Conservation (phyloP, 441 rosid species). For the Euphorbia corollata region DNA sequence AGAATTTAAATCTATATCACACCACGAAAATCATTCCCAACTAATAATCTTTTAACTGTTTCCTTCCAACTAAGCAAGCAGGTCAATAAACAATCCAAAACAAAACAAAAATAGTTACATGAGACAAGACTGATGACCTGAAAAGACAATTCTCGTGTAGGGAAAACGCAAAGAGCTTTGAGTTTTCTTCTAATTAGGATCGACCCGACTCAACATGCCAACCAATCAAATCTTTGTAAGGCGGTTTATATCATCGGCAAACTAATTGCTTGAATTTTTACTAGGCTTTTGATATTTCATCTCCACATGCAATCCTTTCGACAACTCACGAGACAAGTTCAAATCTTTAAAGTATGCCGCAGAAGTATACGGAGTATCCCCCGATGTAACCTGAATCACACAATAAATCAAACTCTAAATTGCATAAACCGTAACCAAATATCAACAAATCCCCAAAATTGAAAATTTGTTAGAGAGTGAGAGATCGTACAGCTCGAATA, state of each 20-base stretch:
- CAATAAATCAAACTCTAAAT: no score
- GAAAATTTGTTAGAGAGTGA: not conserved
- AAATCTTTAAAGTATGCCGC: conserved; percentile 77
- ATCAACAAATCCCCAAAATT: not conserved
- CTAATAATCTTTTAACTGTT: not conserved
- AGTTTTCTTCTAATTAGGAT: conserved; percentile 47
- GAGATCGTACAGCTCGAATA: conserved; percentile 54
- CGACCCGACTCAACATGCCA: conserved; percentile 88
- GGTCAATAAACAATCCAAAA: not conserved
- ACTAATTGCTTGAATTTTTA: conserved; percentile 84
- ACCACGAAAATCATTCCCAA: not conserved
- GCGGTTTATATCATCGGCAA: conserved; percentile 92
- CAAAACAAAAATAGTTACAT: not conserved
- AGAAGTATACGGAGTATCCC: conserved; percentile 78
- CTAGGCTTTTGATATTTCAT: conserved; percentile 94
- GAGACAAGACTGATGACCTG: conserved; percentile 60
- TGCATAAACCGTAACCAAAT: not conserved
- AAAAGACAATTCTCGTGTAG: conserved; percentile 82
- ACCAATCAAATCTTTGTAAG: conserved; percentile 71
- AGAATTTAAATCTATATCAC: not conserved
- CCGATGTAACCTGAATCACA: conserved; percentile 49
- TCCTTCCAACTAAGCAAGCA: not conserved
- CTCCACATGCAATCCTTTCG: conserved; percentile 83
- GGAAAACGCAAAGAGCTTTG: conserved; percentile 95
- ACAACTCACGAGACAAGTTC: conserved; percentile 61